Evolutionary conservation across 768 basidiomycete species (phyloP).

Genomic region (Naganishia vishniacii): DNA sequence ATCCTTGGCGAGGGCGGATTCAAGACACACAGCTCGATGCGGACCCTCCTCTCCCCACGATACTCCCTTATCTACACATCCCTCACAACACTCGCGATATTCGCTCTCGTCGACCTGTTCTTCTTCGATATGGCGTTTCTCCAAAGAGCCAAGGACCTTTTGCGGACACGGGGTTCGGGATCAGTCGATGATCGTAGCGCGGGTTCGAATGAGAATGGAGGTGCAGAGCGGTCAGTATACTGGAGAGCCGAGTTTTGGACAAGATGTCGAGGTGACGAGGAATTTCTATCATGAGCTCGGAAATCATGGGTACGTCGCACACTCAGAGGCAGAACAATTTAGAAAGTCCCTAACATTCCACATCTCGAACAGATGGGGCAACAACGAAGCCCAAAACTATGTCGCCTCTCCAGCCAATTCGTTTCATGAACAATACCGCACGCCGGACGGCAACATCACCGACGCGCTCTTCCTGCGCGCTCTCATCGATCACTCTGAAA

Average conservation of each 20-base stretch:
- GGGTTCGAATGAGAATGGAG: neutral
- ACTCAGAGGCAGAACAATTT: too few relatives aligned
- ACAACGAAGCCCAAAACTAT: conserved; percentile 22
- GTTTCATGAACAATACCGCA: conserved; percentile 1
- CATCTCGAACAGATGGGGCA: conserved; percentile 12
- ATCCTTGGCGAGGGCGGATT: too few relatives aligned
- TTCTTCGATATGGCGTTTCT: conserved; percentile 9
- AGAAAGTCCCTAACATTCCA: too few relatives aligned
- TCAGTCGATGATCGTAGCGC: too few relatives aligned
- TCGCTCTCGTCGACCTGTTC: neutral
- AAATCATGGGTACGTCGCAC: conserved; percentile 7
- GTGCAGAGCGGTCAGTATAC: neutral
- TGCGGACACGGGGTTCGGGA: neutral
- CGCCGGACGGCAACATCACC: conserved; percentile 8
- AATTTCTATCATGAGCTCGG: conserved; percentile 15
- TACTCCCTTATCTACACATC: neutral
- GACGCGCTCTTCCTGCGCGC: conserved; percentile 14
- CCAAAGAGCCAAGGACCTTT: neutral
- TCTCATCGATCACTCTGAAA: conserved; percentile 3
- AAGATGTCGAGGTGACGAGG: neutral
- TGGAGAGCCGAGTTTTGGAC: conserved; percentile 15
- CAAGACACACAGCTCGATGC: neutral
- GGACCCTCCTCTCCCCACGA: neutral
- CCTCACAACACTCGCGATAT: neutral
- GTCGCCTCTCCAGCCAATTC: conserved; percentile 6